Base-by-base conservation (phyloP, 202 grass and related monocot genomes). In the Musa balbisiana region DNA sequence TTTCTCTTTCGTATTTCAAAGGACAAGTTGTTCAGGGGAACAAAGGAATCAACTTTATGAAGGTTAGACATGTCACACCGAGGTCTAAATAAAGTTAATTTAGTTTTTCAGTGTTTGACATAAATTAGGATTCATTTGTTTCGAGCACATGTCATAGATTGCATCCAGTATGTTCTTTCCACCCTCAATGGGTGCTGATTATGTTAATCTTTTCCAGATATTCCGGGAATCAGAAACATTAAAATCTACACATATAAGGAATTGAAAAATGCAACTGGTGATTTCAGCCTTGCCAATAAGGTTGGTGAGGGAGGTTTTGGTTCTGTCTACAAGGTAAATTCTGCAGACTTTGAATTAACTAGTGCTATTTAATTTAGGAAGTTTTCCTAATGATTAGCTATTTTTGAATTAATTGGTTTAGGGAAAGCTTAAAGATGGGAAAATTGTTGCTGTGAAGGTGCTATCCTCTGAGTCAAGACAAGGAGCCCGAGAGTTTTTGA, bases 271-370 rank as follows among this genome's bases (percentile, higher is more conserved):
- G 90, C 90, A 12, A 91, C 93, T 11, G 78, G 74, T 50, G 72
- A 78, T 78, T 97, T 97, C 55, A 87, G 84, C 56, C 69, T 52
- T 23, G 76, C 82, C 71, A 97, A 97, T 25, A 97, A 93, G 79
- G 88, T 97, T 78, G 93, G 93, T 52, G 93, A 93, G 82, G 93
- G 93, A n/a, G 93, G 93, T 81, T 97, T 97, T 23, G 93, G 90
- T 81, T 86, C 88, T 49, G 93, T 97, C 14, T 93, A 89, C 80
- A 87, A 87, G 86, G 93, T 97, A 91, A 64, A 9, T 74, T 73
- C 20, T 51, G 53, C 49, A 62, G 21, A 8, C 10, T 55, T 73
- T 3, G 83, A 20, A 64, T n/a, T 82, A 56, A 52, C 55, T 64
- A 51, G 12, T 51, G 15, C 10, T 10, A 10, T 73, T 69, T 49